Evolutionary conservation across 2,329 filamentous ascomycete species (phyloP).

Genomic region (Rhytidhysteron rufulum): DNA sequence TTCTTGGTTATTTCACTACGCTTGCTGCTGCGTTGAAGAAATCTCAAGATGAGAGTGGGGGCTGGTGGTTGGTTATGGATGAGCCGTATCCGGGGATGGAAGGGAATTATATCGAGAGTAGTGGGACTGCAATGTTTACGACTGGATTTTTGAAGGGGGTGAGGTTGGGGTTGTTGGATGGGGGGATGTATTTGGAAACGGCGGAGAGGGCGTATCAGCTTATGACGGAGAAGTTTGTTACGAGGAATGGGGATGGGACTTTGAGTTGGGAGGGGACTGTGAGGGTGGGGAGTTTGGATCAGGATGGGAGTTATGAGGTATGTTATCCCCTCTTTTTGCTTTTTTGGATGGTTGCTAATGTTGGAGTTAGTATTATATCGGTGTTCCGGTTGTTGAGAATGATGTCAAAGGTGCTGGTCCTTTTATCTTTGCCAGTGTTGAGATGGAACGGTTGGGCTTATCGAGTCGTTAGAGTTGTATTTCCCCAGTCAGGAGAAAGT

Average conservation of each 20-base stretch:
- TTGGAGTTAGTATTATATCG: slow-evolving; percentile 32
- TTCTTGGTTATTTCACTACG: slow-evolving; percentile 39
- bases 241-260: slow-evolving; percentile 44
- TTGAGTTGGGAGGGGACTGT: slow-evolving; percentile 52
- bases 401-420: slow-evolving; percentile 41
- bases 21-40: slow-evolving; percentile 42
- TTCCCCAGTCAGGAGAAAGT: too few species aligned
- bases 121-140: slow-evolving; percentile 52
- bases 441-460: too few species aligned
- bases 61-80: slow-evolving; percentile 59
- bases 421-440: slow-evolving; percentile 36
- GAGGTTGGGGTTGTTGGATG: slow-evolving; percentile 25
- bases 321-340: slow-evolving; percentile 12
- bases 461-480: too few species aligned
- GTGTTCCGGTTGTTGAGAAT: slow-evolving; percentile 29
- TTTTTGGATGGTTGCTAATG: too few species aligned
- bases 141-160: slow-evolving; percentile 34
- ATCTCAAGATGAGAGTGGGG: slow-evolving; percentile 44
- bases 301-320: slow-evolving; percentile 50
- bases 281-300: slow-evolving; percentile 48
- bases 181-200: slow-evolving; percentile 32
- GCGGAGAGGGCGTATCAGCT: slow-evolving; percentile 44
- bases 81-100: slow-evolving; percentile 39
- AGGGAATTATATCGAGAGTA: slow-evolving; percentile 60
- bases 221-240: slow-evolving; percentile 45